Evolutionary conservation across 768 basidiomycete genomes (phyloP).

Genomic region (Russula ochroleuca): DNA sequence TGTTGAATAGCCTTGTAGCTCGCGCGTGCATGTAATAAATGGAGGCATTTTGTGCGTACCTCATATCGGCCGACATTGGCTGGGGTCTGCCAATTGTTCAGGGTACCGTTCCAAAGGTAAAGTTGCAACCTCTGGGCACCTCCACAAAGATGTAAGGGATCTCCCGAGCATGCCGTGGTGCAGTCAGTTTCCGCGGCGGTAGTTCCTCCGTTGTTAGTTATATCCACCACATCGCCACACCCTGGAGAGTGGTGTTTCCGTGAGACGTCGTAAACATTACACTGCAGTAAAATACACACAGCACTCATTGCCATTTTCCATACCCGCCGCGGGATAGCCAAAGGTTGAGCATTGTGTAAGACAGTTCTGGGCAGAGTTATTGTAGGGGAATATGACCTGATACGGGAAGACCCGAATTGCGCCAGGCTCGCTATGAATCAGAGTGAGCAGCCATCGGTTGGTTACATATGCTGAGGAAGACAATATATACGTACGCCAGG

Average conservation of each 20-base stretch:
- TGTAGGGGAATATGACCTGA: conserved; percentile 52
- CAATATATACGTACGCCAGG: conserved; percentile 44
- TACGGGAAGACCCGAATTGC: conserved; percentile 53
- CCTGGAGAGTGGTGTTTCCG: conserved; percentile 38
- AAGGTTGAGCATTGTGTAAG: conserved; percentile 63
- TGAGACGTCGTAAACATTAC: background rate
- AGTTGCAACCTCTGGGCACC: conserved; percentile 46
- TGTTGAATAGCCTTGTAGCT: background rate
- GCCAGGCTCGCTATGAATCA: conserved; percentile 43
- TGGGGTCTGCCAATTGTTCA: conserved; percentile 65
- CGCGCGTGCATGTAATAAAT: background rate
- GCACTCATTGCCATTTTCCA: conserved; percentile 69
- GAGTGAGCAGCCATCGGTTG: background rate
- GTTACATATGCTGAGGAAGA: background rate
- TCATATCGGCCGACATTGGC: conserved; percentile 64
- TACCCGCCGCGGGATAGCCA: conserved; percentile 67
- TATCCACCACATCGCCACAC: conserved; percentile 64
- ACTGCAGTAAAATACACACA: conserved; percentile 44
- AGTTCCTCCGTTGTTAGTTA: conserved; percentile 37
- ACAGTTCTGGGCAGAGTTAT: conserved; percentile 63
- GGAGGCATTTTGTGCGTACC: conserved; percentile 39
- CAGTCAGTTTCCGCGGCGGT: conserved; percentile 40
- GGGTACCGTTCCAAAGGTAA: conserved; percentile 34
- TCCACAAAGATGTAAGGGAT: conserved; percentile 66
- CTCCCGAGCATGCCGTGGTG: conserved; percentile 58